Evolutionary conservation across 108 stramenopile genomes (phyloP).

Genomic region (Schizochytrium sp.): DNA sequence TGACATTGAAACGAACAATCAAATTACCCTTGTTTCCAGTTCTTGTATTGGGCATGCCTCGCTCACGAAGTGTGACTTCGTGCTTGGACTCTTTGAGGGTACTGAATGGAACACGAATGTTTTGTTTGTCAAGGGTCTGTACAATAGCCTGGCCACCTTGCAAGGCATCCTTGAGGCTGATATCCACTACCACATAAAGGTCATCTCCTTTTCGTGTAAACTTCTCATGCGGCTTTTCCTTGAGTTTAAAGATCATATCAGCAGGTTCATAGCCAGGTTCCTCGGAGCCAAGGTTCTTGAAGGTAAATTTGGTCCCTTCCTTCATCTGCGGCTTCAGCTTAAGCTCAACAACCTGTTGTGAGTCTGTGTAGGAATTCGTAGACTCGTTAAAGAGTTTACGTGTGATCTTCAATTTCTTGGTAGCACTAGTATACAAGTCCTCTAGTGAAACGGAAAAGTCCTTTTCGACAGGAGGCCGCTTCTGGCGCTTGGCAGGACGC

Average conservation of each 20-base stretch:
- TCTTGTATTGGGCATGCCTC: slow-evolving; percentile 9
- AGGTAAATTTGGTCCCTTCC: slow-evolving; percentile 91
- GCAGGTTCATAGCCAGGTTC: slow-evolving; percentile 94
- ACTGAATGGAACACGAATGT: slow-evolving; percentile 49
- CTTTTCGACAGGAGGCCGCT: slow-evolving; percentile 93
- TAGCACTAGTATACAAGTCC: slow-evolving; percentile 98
- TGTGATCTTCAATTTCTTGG: slow-evolving; percentile 91
- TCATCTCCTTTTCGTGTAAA: slow-evolving; percentile 98
- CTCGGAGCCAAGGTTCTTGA: slow-evolving; percentile 95
- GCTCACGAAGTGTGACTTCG: slow-evolving; percentile 4
- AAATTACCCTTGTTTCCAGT: slow-evolving; percentile 51
- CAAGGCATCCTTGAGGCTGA: slow-evolving; percentile 92
- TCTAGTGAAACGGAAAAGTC: slow-evolving; percentile 92
- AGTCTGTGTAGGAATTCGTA: slow-evolving; percentile 80
- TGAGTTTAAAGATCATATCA: slow-evolving; percentile 95
- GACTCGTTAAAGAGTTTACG: slow-evolving; percentile 89
- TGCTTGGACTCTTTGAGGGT: neutral
- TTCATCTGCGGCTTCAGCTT: slow-evolving; percentile 97
- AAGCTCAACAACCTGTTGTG: slow-evolving; percentile 91
- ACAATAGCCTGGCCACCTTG: slow-evolving; percentile 65
- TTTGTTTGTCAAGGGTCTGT: slow-evolving; percentile 17
- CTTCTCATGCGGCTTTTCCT: slow-evolving; percentile 93
- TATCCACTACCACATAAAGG: slow-evolving; percentile 88
- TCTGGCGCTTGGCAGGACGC: slow-evolving; percentile 75
- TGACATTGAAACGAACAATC: slow-evolving; percentile 61